Base-by-base conservation (phyloP, 257 asterid genomes). In the Przewalskia tangutica region DNA sequence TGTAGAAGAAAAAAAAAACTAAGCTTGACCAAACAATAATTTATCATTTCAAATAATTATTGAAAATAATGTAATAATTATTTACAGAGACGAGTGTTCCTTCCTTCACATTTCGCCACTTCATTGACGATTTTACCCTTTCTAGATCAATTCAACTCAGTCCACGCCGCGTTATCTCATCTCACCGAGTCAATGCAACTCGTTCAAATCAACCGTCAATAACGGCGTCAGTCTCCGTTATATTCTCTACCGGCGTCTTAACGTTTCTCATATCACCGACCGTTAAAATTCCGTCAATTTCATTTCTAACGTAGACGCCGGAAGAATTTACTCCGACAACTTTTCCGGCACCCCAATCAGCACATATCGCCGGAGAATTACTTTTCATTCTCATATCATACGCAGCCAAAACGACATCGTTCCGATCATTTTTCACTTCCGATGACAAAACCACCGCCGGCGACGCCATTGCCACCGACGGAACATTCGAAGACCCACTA, bases 201-300 rank as follows among this genome's bases (percentile, higher is more conserved):
- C 0, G 34, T 20, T 20, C 3, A 8, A 9, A 10, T 44, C 38
- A 70, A 70, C 58, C 78, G 58, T 70, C 78, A 70, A 44, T 27
- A 27, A 27, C 32, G 32, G 1, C 46, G 71, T 64, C 91, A 53
- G 82, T 10, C 63, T 89, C 92, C 78, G 85, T 82, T 84, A 86
- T 81, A 5, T 77, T 81, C 76, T 87, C 90, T 54, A 96, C 87
- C 90, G 94, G 93, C 84, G 86, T 60, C 79, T 90, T 88, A 8
- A 88, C 83, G 18, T 90, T 94, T 62, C 99, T 88, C 87, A 94
- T 85, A 82, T 96, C 99, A 6, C 99, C 99, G 0, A 94, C 95
- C 85, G 93, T 88, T 8, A 93, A 44, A 0, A 83, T 85, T 11
- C 97, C 97, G 84, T 77, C 82, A 3, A 65, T 86, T 84, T 82